Evolutionary conservation across 2,329 filamentous ascomycete genomes (phyloP), one percentile per base, ranked within the genome.

Genomic region (Beauveria sp.): DNA sequence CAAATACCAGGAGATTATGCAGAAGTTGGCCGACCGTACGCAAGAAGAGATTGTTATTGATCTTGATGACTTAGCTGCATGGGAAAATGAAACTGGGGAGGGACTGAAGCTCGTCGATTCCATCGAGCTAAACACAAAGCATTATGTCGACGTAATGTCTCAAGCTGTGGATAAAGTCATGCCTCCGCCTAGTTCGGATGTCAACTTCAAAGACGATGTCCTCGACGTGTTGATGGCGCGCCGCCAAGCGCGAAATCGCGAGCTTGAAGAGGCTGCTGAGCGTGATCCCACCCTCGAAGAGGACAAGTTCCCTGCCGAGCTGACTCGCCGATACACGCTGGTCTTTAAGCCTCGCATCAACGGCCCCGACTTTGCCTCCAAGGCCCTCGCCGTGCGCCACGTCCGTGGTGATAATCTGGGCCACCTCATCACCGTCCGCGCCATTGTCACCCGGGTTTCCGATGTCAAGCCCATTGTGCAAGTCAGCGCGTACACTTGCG

Each of bases 401-500:
- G 91, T 99, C 34, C 87, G 90, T 47, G 95, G 93, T 67, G 93
- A 97, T 69, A 91, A 99, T 73, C 83, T 99, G 2, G 95, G 95
- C 53, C 87, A 90, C 68, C 84, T 99, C 65, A 98, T 99, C 72
- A 98, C 95, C 5, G 85, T 99, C 54, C 87, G 95, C 62, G 93
- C 93, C 65, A 99, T 99, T 65, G 88, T 93, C 2, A 99, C 95
- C 1, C 85, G 95, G 70, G 95, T 98, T 1, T 97, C 95, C 2
- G 95, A 99, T 71, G 95, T 99, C 68, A 99, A 99, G 80, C 95
- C 95, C 43, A 87, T 95, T 12, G 90, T 98, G n/a, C 90, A 93
- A 71, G 96, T 99, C 71, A 97, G 96, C 73, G 95, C 95, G 43
- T 99, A 99, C 76, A 95, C 93, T 58, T 99, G 95, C 76, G 95